Evolutionary conservation across 148 eudicot genomes (phyloP).

Genomic region (Silene uniflora): DNA sequence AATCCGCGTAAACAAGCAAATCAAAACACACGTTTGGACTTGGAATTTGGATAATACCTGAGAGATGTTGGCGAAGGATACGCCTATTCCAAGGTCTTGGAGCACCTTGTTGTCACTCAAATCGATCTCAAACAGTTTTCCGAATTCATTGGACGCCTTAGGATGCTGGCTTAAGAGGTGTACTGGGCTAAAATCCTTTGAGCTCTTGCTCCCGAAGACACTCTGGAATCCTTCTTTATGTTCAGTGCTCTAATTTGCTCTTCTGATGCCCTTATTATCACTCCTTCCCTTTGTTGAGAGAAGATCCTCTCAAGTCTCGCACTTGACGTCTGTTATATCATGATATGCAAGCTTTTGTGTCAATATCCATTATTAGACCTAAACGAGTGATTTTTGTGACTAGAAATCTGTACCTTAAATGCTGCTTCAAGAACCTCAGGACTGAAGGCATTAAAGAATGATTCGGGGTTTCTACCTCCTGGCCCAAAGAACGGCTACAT

Average conservation of each 20-base stretch:
- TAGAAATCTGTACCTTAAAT: slow-evolving; percentile 41
- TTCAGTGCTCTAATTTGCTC: slow-evolving; percentile 70
- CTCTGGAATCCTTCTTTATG: slow-evolving; percentile 25
- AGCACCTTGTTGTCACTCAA: slow-evolving; percentile 38
- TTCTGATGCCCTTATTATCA: slow-evolving; percentile 43
- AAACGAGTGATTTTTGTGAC: too few relatives aligned
- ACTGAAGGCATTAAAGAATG: slow-evolving; percentile 59
- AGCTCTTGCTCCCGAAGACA: slow-evolving; percentile 53
- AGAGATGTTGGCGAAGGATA: slow-evolving; percentile 69
- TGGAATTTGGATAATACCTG: slow-evolving; percentile 29
- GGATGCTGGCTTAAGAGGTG: slow-evolving; percentile 48
- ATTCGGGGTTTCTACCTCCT: slow-evolving; percentile 62
- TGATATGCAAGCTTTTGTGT: too few relatives aligned
- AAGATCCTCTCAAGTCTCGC: slow-evolving; percentile 46
- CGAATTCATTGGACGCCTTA: slow-evolving; percentile 45
- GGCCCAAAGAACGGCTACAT: slow-evolving; percentile 53
- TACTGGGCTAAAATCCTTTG: slow-evolving; percentile 31
- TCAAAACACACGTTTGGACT: too few relatives aligned
- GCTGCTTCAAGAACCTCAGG: slow-evolving; percentile 64
- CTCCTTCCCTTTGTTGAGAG: slow-evolving; percentile 45
- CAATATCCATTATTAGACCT: too few relatives aligned
- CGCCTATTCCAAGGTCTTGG: slow-evolving; percentile 36
- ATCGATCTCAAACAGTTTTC: slow-evolving; percentile 44
- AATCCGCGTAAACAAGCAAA: too few relatives aligned
- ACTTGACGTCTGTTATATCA: slow-evolving; percentile 27